These are phyloP conservation scores for Acer saccharum DNA, from an alignment of 345 rosid species.

Conservation along the genomic window DNA sequence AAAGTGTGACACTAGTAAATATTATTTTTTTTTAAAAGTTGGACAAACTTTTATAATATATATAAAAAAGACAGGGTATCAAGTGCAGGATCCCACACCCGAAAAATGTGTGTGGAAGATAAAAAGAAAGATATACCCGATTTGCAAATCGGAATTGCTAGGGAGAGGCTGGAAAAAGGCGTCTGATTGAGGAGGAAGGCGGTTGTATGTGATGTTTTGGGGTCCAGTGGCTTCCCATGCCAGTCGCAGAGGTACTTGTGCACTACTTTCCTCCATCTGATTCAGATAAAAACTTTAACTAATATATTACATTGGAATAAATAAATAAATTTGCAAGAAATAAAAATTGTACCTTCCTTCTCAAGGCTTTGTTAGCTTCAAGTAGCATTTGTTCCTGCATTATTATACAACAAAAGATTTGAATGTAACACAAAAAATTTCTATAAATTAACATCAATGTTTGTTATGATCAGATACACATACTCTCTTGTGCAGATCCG, in stretches of 20 bases:
- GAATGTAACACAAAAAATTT: neutral
- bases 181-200: constrained; percentile 37
- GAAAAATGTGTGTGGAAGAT: too few species aligned
- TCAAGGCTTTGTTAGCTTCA: constrained; percentile 44
- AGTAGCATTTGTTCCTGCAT: constrained; percentile 52
- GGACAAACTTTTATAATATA: too few species aligned
- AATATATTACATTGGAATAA: neutral
- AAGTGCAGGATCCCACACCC: too few species aligned
- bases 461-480: neutral
- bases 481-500: constrained; percentile 61
- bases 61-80: too few species aligned
- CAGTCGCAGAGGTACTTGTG: constrained; percentile 30
- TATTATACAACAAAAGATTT: neutral
- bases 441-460: neutral
- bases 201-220: constrained; percentile 26
- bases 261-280: constrained; percentile 51
- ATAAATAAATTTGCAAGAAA: neutral
- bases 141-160: constrained; percentile 39
- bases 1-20: too few species aligned
- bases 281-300: too few species aligned
- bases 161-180: constrained; percentile 49
- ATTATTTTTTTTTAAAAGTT: too few species aligned
- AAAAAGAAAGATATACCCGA: constrained; percentile 39
- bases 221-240: constrained; percentile 47
- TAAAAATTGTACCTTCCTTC: constrained; percentile 41